phyloP scores from a whole-genome alignment of 2,329 filamentous ascomycete genomes.

The Fusarium nisikadoi region DNA sequence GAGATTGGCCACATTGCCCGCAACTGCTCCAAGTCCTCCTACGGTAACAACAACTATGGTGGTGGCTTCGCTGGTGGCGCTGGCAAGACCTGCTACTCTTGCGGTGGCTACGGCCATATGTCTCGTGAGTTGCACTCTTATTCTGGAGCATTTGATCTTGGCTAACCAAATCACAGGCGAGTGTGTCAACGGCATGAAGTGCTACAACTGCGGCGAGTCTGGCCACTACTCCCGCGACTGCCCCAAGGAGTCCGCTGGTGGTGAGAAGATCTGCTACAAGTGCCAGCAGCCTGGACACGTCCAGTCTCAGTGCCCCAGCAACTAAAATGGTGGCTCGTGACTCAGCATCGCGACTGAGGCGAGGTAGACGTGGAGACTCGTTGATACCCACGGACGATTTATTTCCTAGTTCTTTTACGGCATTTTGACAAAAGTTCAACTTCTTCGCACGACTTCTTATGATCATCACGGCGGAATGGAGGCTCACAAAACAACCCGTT shows the following conservation, averaged over 20 bases:
- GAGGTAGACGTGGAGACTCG: conserved; percentile 55
- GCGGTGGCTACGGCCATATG: conserved; percentile 97
- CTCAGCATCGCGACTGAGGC: conserved; percentile 40
- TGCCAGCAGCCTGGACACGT: conserved; percentile 87
- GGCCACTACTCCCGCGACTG: conserved; percentile 97
- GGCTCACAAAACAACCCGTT: conserved; percentile 42
- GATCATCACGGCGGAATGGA: conserved; percentile 46
- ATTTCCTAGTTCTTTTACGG: conserved; percentile 44
- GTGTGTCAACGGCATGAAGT: conserved; percentile 99
- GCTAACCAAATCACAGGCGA: conserved; percentile 65
- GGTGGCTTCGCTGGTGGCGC: conserved; percentile 64
- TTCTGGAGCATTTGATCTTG: not conserved
- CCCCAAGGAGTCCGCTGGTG: conserved; percentile 85
- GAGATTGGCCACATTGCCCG: conserved; percentile 96
- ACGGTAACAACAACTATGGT: conserved; percentile 60
- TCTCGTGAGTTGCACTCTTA: conserved; percentile 68
- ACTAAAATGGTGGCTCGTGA: conserved; percentile 56
- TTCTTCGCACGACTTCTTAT: conserved; percentile 46
- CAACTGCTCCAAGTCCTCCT: conserved; percentile 79
- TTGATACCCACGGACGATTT: conserved; percentile 56
- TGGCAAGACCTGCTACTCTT: conserved; percentile 96
- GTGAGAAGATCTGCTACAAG: conserved; percentile 99
- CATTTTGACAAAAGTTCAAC: conserved; percentile 47
- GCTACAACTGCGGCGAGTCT: conserved; percentile 97
- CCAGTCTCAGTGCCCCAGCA: conserved; percentile 92